Conservation (phyloP, 768 basidiomycete species). For the Boletus eberwhitei region DNA sequence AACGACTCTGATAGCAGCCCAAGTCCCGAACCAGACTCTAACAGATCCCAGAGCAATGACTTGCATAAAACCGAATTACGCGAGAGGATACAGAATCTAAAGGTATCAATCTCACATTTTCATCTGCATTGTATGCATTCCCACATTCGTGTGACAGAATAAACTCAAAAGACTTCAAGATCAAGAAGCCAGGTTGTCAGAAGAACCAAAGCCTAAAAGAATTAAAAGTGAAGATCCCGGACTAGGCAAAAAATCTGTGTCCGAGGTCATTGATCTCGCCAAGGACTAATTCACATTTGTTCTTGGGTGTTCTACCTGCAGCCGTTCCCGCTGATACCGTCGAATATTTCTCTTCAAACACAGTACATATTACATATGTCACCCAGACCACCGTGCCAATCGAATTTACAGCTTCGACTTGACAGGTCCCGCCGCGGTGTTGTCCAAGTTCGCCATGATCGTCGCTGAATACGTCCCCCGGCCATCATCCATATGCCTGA, state of each 20-base stretch:
- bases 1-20: background rate
- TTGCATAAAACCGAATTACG: background rate
- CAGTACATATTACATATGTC: background rate
- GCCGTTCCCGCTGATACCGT: background rate
- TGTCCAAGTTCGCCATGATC: slow-evolving; percentile 61
- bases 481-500: slow-evolving; percentile 55
- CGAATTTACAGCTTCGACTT: slow-evolving; percentile 53
- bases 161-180: background rate
- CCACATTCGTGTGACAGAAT: background rate
- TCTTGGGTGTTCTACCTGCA: background rate
- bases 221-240: background rate
- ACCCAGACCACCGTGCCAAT: background rate
- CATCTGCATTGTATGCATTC: background rate
- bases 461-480: slow-evolving; percentile 82
- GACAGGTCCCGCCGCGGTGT: slow-evolving; percentile 25
- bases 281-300: background rate
- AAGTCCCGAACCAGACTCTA: background rate
- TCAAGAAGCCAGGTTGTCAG: background rate
- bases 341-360: background rate
- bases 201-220: background rate
- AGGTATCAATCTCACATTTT: background rate
- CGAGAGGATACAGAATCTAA: background rate
- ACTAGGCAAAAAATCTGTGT: background rate
- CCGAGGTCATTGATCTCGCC: background rate
- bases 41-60: background rate